Percentiles rank a stretch among this genome's conserved stretches.
These are phyloP conservation scores for Bathelium albidoporum DNA, from an alignment of 495 filamentous ascomycete genomes.

Conservation along the genomic window DNA sequence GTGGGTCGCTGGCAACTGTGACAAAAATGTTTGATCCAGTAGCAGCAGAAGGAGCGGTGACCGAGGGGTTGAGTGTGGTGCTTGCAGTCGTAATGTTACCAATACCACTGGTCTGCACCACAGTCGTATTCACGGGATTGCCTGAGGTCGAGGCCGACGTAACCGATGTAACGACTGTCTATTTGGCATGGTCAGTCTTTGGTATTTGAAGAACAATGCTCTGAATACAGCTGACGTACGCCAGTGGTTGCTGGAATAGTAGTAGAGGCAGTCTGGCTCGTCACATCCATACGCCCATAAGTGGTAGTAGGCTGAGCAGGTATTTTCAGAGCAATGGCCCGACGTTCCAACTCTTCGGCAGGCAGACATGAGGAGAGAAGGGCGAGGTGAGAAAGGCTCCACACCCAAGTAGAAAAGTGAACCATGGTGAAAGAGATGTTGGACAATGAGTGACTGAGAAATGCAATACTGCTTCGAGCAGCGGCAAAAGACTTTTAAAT, in stretches of 20 bases:
- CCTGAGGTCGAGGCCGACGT: background rate
- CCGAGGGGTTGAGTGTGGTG: conserved; percentile 18
- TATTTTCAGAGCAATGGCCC: background rate
- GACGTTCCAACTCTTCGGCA: background rate
- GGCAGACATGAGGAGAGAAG: background rate
- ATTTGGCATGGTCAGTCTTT: background rate
- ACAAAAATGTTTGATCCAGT: conserved; percentile 27
- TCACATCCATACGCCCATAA: background rate
- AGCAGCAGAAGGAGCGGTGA: conserved; percentile 14
- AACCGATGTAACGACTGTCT: background rate
- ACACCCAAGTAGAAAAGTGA: background rate
- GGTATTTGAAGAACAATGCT: background rate
- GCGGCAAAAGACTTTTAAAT: conserved; percentile 5
- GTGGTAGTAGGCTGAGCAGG: background rate
- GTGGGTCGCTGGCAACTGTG: conserved; percentile 27
- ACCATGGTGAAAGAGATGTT: background rate
- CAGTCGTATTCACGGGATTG: background rate
- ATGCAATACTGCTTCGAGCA: background rate
- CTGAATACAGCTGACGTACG: background rate
- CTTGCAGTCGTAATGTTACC: conserved; percentile 16
- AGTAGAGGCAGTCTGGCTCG: background rate
- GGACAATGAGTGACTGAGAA: conserved; percentile 1
- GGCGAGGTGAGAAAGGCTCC: background rate
- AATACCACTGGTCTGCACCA: background rate
- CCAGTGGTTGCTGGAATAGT: background rate